Base-by-base conservation (phyloP, 2,329 filamentous ascomycete species). In the Chaetothyriales sp. region DNA sequence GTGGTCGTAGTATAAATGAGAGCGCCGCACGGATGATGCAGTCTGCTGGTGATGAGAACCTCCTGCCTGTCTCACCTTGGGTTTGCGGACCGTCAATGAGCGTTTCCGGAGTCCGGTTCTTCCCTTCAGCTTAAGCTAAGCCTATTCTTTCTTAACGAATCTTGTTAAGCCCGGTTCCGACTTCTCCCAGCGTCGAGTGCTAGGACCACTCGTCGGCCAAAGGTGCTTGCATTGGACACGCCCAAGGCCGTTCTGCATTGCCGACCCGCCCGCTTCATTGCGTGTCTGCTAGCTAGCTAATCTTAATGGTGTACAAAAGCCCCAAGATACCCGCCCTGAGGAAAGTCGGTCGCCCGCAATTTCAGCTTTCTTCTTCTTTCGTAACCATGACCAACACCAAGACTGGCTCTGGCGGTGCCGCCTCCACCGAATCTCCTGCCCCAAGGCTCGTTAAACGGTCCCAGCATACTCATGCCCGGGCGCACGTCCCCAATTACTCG, bases 401-500 rank as follows among this genome's bases (percentile, higher is more conserved):
- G 52, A 43, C 55, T 19, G 48, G 53, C 44, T 40, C 49, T 20
- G 44, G 47, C 19, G 22, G 53, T 13, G 49, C 51, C 7, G 51
- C 48, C 25, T 51, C 51, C 40, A 33, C 54, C 48, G 55, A 47
- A 28, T 51, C 55, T 13, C 19, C 19, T 13, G 51, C 51, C n/a
- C 50, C 47, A 47, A 54, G 49, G 37, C 49, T 51, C 7, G 45
- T 49, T 9, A 55, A 59, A 25, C 51, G 52, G 10, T 50, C 52
- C n/a, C 58, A 59, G 44, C 54, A 58, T 28, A 59, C 48, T 8
- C 54, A 46, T 48, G 54, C 58, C 5, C 51, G 53, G 13, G 57
- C 57, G 44, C 59, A 60, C 47, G 56, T 58, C 6, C 59, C 58
- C 40, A 60, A 55, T 48, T 55, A 57, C 22, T 51, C 52, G 19